Conservation (phyloP, 1,284 basidiomycete genomes). For the Fomitiporia mediterranea region DNA sequence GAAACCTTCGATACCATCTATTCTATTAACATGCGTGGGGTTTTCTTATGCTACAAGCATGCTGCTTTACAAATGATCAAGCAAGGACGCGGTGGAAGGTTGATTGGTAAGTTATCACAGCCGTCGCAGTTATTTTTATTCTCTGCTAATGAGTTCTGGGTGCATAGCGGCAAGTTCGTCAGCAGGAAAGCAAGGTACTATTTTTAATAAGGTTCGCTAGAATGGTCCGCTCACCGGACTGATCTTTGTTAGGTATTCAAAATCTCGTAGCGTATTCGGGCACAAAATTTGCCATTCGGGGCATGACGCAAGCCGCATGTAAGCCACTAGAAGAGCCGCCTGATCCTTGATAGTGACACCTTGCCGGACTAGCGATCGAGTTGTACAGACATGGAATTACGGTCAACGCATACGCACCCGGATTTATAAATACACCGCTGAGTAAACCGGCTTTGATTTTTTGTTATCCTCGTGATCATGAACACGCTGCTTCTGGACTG, state of each 20-base stretch:
- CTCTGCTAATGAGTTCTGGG: not conserved
- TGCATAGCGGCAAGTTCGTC: conserved; percentile 6
- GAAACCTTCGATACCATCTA: conserved; percentile 7
- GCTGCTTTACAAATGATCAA: conserved; percentile 22
- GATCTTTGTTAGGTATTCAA: not conserved
- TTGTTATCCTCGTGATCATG: too few species aligned
- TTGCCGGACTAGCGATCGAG: conserved; percentile 13
- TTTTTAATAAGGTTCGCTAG: not conserved
- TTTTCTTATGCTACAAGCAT: conserved; percentile 20
- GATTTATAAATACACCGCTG: not conserved
- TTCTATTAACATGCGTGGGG: conserved; percentile 17
- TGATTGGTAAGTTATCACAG: conserved; percentile 2
- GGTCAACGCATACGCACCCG: conserved; percentile 11
- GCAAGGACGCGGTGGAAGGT: conserved; percentile 15
- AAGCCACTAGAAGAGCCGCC: not conserved
- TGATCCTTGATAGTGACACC: not conserved
- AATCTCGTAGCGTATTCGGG: conserved; percentile 3
- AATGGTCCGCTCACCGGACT: not conserved
- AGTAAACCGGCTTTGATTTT: too few species aligned
- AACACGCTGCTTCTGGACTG: too few species aligned
- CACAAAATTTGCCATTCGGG: conserved; percentile 8
- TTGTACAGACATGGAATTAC: conserved; percentile 17
- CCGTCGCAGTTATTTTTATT: not conserved
- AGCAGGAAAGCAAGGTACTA: conserved; percentile 9
- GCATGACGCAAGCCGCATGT: conserved; percentile 9